These are phyloP conservation scores for Erucastrum elatum DNA, from an alignment of 345 rosid species.

Conservation along the genomic window DNA sequence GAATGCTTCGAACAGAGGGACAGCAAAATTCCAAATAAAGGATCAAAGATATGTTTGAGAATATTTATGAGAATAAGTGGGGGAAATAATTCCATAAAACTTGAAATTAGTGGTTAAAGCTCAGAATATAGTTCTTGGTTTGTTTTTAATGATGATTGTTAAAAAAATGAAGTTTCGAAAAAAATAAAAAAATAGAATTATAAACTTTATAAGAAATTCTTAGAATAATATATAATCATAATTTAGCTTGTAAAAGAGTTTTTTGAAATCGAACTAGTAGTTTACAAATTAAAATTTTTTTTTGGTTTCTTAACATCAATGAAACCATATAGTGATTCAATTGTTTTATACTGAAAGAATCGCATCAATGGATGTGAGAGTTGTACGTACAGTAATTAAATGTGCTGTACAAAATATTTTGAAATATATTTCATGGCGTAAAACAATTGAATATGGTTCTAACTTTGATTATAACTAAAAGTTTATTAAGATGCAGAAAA, in stretches of 20 bases:
- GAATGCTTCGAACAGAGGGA: conserved; percentile 68
- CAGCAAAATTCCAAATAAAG: conserved; percentile 34
- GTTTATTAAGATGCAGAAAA: conserved; percentile 24
- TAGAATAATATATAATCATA: not conserved
- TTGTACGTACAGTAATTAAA: not conserved
- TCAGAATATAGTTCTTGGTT: not conserved
- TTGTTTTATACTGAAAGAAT: not conserved
- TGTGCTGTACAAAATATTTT: not conserved
- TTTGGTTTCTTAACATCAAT: not conserved
- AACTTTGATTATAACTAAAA: not conserved
- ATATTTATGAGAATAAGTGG: not conserved
- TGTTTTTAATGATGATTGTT: not conserved
- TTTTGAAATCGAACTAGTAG: not conserved
- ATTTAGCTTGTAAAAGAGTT: not conserved
- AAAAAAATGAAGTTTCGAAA: no score
- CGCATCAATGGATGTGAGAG: not conserved
- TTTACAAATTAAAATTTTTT: not conserved
- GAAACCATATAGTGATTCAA: not conserved
- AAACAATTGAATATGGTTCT: not conserved
- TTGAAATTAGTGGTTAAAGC: not conserved
- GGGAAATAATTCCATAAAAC: not conserved
- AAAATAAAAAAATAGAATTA: not conserved
- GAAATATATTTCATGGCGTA: not conserved
- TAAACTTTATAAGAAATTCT: not conserved
- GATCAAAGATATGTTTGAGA: not conserved